Evolutionary conservation across 2,329 filamentous ascomycete species (phyloP), one percentile per base, ranked within the genome.

Genomic region (Thielaviopsis musarum): DNA sequence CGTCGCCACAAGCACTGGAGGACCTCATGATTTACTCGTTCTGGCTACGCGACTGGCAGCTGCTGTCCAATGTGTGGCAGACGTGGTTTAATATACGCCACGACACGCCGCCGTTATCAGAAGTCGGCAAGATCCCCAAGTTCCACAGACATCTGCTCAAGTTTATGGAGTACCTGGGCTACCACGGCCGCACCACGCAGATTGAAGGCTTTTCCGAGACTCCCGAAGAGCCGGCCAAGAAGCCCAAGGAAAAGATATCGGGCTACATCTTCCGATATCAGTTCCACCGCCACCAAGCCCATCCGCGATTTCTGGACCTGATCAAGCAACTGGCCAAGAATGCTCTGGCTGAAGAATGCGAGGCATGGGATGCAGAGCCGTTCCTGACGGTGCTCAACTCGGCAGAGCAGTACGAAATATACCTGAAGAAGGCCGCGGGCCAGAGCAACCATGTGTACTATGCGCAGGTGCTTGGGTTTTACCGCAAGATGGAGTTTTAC

Each of bases 11-110:
- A 34, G 56, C 60, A 9, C 57, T 61, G 5, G 57, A 59, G 30
- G 60, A 61, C 48, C 54, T 61, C 19, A 53, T 61, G 3, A 59
- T 59, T 19, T 61, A 61, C 41, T 57, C 60, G 21, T 59, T 61
- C 17, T 61, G 60, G 60, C 22, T 61, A 5, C 57, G 51, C 19
- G 60, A 61, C 15, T 61, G 60, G 60, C 54, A 52, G 30, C 57
- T 61, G 21, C 51, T 61, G 17, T 45, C 48, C 6, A 59, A 59
- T 26, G 28, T 59, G 10, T 61, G 60, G 60, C 57, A 61, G 26
- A 41, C 57, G 7, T 61, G 60, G 60, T 56, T 59, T 24, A 56
- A 54, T 17, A 28, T 61, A 2, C 60, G 60, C 19, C 15, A 22
- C 7, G 60, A 61, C 22, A 59, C 57, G 5, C 60, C 60, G 9